A percentile compares a stretch with the other conserved stretches of the same genome.
Evolutionary conservation across 495 filamentous ascomycete species (phyloP).

Genomic region (Paragyromitra xinjiangensis): DNA sequence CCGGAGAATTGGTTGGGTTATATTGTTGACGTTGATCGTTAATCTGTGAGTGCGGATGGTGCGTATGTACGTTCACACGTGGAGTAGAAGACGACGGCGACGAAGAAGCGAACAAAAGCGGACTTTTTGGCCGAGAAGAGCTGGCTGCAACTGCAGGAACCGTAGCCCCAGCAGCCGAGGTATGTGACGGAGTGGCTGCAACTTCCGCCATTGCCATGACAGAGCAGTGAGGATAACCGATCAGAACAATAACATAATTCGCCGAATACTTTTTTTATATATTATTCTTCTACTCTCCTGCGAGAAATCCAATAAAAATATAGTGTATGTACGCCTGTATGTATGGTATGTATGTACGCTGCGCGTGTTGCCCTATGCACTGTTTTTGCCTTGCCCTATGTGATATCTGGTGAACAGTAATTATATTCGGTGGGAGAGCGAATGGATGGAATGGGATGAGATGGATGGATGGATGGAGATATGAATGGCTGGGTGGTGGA

Average conservation of each 20-base stretch:
- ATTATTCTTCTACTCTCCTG: constrained; percentile 43
- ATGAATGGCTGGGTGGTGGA: constrained; percentile 45
- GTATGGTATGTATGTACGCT: constrained; percentile 47
- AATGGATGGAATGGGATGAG: constrained; percentile 11
- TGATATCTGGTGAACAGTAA: constrained; percentile 40
- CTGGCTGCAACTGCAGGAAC: constrained; percentile 58
- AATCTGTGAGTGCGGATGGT: constrained; percentile 55
- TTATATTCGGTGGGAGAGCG: constrained; percentile 45
- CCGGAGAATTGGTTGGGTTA: constrained; percentile 55
- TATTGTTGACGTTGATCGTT: constrained; percentile 55
- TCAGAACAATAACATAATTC: constrained; percentile 56
- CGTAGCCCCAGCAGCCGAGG: constrained; percentile 55
- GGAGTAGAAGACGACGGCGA: constrained; percentile 54
- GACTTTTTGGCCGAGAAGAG: constrained; percentile 57
- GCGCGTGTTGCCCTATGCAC: constrained; percentile 47
- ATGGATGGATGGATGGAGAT: constrained; percentile 22
- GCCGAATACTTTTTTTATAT: constrained; percentile 47
- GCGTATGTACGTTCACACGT: constrained; percentile 55
- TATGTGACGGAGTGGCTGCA: constrained; percentile 57
- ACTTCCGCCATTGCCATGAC: constrained; percentile 57
- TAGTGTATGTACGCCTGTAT: constrained; percentile 48
- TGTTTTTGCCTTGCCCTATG: constrained; percentile 33
- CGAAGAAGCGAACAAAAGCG: constrained; percentile 54
- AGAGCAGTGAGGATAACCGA: constrained; percentile 50
- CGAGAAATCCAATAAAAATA: constrained; percentile 43